Conservation (phyloP, 1,139 yeast genomes). For the Taphrina populina region DNA sequence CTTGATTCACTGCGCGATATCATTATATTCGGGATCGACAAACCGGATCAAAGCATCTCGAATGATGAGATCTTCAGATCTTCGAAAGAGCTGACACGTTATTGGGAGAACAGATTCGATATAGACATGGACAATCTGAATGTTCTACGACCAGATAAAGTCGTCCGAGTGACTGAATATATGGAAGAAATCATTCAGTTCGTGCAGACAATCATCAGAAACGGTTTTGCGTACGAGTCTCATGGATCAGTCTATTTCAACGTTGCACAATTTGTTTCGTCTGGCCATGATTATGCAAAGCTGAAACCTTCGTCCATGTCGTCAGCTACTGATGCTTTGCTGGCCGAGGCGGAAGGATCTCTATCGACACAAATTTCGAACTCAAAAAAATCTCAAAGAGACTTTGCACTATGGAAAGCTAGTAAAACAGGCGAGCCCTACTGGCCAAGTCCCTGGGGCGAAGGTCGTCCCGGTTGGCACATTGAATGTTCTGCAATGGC, state of each 20-base stretch:
- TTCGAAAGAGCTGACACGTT: conserved; percentile 69
- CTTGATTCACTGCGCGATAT: conserved; percentile 63
- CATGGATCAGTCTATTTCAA: conserved; percentile 91
- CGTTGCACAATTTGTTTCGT: conserved; percentile 72
- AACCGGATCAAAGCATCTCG: conserved; percentile 69
- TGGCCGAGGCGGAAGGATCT: conserved; percentile 93
- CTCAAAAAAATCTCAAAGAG: conserved; percentile 70
- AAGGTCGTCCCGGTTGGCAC: conserved; percentile 99
- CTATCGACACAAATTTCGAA: conserved; percentile 44
- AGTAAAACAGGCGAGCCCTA: conserved; percentile 97
- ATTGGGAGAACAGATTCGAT: conserved; percentile 83
- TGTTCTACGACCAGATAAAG: conserved; percentile 77
- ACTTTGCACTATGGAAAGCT: conserved; percentile 95
- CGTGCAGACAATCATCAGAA: conserved; percentile 68
- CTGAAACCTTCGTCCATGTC: conserved; percentile 86
- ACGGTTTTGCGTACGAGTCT: conserved; percentile 83
- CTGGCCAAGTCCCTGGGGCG: conserved; percentile 96
- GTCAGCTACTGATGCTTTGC: conserved; percentile 78
- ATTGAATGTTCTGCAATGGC: conserved; percentile 99
- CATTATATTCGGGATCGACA: conserved; percentile 70
- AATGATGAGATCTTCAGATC: conserved; percentile 71
- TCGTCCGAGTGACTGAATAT: conserved; percentile 96
- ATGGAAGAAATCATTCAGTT: conserved; percentile 85
- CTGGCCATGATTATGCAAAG: conserved; percentile 81
- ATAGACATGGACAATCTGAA: conserved; percentile 81